Evolutionary conservation across 257 asterid species (phyloP), one percentile per base, ranked within the genome.

Genomic region (Orobanche coerulescens): DNA sequence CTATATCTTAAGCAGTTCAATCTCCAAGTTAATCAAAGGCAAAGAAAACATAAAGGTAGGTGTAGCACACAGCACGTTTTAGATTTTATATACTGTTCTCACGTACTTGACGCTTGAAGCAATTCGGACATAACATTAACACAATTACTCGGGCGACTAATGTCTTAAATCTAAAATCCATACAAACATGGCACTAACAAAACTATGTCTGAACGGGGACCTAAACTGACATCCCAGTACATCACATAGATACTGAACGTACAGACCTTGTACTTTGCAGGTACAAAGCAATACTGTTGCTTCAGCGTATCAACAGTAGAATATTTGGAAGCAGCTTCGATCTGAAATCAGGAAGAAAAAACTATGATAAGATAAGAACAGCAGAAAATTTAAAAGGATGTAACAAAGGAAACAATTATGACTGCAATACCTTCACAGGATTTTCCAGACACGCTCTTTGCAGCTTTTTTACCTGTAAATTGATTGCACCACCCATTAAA

Each of bases 391-490:
- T 14, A 61, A 16, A 7, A 24, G 50, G 20, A 42, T 20, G 23
- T 24, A 30, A 60, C 24, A n/a, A 12, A 34, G 57, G 49, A 16
- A 70, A 49, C 19, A 47, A 20, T 2, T 14, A 23, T 31, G 57
- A 57, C 7, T 9, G 24, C 36, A 58, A 66, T 78, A 84, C 97
- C 94, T 85, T 87, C 16, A 91, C 95, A 58, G 96, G 97, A 61
- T 91, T 85, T 68, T 76, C 83, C 66, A 90, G 66, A 79, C 96
- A 87, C 63, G 95, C 95, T 75, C 97, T 80, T 79, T 90, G 96
- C 26, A 90, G 79, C 86, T 91, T 91, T 72, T 72, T 67, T 71
- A 90, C 97, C 97, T 90, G 84, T 47, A 70, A 69, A n/a, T 55
- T 47, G 61, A 61, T 4, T n/a, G n/a, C n/a, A n/a, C n/a, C n/a